Conservation (phyloP, 495 filamentous ascomycete genomes). For the Aspergillus carlsbadensis region DNA sequence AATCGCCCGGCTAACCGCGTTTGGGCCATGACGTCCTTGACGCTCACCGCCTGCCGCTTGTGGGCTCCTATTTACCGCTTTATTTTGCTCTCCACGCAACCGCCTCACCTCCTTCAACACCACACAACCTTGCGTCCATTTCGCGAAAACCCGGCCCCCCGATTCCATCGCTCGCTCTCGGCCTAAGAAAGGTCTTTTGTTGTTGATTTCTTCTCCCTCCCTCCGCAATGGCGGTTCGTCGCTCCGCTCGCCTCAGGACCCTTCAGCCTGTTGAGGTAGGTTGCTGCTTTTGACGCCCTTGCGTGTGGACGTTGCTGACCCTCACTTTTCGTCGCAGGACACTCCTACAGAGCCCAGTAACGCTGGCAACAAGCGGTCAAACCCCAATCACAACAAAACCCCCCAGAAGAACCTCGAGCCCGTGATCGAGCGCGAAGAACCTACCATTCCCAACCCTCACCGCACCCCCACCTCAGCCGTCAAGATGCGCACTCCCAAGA, state of each 20-base stretch:
- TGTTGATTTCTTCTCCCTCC: neutral
- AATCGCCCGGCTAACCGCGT: neutral
- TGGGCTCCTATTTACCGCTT: constrained; percentile 22
- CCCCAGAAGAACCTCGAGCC: constrained; percentile 24
- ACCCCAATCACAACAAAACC: constrained; percentile 10
- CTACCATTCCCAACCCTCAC: constrained; percentile 6
- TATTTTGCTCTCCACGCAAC: constrained; percentile 1
- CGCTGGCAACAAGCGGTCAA: neutral
- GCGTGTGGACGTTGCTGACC: constrained; percentile 16
- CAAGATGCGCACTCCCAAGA: constrained; percentile 14
- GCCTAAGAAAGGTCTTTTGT: too few relatives aligned
- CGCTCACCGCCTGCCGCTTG: constrained; percentile 24
- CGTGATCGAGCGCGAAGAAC: constrained; percentile 43
- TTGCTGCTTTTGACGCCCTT: constrained; percentile 15
- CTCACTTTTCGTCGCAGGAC: constrained; percentile 18
- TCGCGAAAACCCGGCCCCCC: neutral
- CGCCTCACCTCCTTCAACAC: neutral
- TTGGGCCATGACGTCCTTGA: constrained; percentile 18
- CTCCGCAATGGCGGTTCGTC: constrained; percentile 37
- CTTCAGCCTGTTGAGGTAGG: constrained; percentile 31
- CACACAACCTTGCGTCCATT: neutral
- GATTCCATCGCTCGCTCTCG: constrained; percentile 4
- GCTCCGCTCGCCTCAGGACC: constrained; percentile 40
- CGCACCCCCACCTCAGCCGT: constrained; percentile 9
- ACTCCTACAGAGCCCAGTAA: constrained; percentile 11